Percentiles rank a stretch among this genome's conserved stretches.
Conservation (phyloP, 495 filamentous ascomycete species). For the Emericellopsis terricola region DNA sequence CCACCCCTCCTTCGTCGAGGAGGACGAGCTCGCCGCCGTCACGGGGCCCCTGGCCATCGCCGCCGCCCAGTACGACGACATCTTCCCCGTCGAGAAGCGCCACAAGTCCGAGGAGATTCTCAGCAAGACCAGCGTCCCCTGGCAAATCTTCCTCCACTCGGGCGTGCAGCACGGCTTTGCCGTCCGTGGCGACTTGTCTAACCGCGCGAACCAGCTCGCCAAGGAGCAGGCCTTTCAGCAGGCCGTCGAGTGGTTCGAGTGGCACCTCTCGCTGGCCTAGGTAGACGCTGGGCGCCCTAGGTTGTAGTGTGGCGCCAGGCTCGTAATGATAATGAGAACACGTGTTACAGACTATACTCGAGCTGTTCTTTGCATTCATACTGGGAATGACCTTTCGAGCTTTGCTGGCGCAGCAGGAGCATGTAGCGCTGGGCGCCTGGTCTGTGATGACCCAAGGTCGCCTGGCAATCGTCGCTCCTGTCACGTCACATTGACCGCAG, state of each 20-base stretch:
- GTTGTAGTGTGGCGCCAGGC: no score
- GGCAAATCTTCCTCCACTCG: constrained; percentile 68
- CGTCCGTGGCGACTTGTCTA: constrained; percentile 46
- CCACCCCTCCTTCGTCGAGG: constrained; percentile 59
- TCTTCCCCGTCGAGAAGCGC: constrained; percentile 63
- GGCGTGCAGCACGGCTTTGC: constrained; percentile 66
- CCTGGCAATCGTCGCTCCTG: no score
- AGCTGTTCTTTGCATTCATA: no score
- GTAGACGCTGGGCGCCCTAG: no score
- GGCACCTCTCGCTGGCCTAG: no score
- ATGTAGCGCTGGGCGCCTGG: no score
- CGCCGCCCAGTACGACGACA: constrained; percentile 60
- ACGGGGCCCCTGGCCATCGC: constrained; percentile 56
- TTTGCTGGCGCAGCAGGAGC: no score
- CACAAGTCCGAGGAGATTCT: constrained; percentile 34
- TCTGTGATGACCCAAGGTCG: no score
- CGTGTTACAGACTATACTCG: no score
- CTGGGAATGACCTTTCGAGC: no score
- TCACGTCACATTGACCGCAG: no score
- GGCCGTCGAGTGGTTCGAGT: constrained; percentile 63
- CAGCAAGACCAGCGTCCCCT: constrained; percentile 42
- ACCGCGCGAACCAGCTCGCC: constrained; percentile 47
- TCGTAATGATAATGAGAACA: no score
- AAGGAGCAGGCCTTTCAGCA: constrained; percentile 78
- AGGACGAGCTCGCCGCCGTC: constrained; percentile 58